These are phyloP conservation scores for Quercus agrifolia DNA, from an alignment of 306 rosid species.

Conservation along the genomic window DNA sequence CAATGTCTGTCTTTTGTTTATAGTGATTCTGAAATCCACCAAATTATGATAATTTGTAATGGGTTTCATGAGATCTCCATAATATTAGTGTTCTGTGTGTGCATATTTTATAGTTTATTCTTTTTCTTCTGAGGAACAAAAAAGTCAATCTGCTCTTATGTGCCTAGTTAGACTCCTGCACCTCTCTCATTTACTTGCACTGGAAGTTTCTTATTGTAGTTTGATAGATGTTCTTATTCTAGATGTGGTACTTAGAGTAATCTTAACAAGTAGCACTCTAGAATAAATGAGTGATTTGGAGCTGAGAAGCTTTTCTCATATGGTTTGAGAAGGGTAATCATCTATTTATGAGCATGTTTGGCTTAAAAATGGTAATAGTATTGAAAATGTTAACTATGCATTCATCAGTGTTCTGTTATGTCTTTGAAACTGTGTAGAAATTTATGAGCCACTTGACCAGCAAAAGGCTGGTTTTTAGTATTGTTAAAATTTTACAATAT, in stretches of 20 bases:
- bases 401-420: not conserved
- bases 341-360: not conserved
- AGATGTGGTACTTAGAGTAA: not conserved
- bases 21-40: not conserved
- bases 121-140: no score
- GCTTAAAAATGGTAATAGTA: not conserved
- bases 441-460: not conserved
- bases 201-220: not conserved
- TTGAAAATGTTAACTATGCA: not conserved
- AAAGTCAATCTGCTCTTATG: no score
- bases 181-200: not conserved
- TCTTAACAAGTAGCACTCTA: not conserved
- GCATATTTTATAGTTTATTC: no score
- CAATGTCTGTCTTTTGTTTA: not conserved
- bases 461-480: not conserved
- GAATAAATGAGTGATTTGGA: not conserved
- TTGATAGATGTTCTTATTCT: not conserved
- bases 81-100: not conserved
- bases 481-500: not conserved
- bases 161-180: no score
- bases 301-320: not conserved
- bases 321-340: not conserved
- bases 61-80: not conserved
- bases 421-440: constrained; percentile 11
- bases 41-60: not conserved